Evolutionary conservation across 305 asterid genomes (phyloP).

Genomic region (Euphrasia arctica): DNA sequence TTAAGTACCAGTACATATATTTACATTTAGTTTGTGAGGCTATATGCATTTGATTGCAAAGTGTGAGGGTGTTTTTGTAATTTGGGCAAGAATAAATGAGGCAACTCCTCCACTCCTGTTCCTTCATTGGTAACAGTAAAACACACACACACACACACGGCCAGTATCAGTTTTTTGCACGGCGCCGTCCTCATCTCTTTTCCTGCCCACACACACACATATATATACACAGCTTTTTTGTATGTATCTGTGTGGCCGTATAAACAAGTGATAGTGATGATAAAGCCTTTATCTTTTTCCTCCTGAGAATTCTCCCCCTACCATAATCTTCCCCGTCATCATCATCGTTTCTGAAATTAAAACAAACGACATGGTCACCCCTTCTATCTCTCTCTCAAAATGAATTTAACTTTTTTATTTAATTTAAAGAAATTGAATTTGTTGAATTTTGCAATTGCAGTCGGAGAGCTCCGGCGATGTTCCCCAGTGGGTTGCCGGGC

Average conservation of each 20-base stretch:
- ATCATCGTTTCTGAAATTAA: not conserved
- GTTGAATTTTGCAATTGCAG: constrained; percentile 24
- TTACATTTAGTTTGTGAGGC: no score
- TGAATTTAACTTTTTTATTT: not conserved
- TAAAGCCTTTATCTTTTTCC: not conserved
- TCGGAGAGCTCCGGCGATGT: constrained; percentile 29
- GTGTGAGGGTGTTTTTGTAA: no score
- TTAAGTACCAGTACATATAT: no score
- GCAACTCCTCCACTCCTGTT: constrained; percentile 21
- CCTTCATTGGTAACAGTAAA: constrained; percentile 42
- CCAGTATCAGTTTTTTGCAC: constrained; percentile 26
- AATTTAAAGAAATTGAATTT: not conserved
- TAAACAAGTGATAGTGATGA: not conserved
- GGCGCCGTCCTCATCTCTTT: constrained; percentile 47
- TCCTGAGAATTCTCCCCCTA: constrained; percentile 18
- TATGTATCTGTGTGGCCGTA: not conserved
- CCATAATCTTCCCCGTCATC: not conserved
- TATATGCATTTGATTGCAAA: no score
- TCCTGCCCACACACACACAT: constrained; percentile 10
- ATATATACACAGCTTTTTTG: not conserved
- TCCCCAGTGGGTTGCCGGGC: constrained; percentile 50
- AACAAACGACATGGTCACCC: constrained; percentile 30
- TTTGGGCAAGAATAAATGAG: not conserved
- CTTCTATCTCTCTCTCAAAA: constrained; percentile 13
- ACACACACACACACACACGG: not conserved